Conservation (phyloP, 148 eudicot species). For the Cornus kousa region DNA sequence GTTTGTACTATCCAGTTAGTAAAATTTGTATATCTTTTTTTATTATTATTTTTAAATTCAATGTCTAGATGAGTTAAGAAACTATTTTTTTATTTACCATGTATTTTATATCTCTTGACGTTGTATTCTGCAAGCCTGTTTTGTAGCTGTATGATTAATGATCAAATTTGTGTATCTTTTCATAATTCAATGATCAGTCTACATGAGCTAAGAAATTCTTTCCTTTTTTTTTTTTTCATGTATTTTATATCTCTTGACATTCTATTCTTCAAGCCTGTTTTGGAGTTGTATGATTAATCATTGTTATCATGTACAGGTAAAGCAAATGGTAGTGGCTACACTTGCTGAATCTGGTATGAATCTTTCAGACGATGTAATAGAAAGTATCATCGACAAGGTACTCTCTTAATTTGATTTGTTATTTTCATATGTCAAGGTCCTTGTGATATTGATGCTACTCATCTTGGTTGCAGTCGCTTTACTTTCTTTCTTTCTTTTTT, state of each 20-base stretch:
- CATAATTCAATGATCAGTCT: background rate
- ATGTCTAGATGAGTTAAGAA: background rate
- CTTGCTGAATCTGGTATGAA: constrained; percentile 70
- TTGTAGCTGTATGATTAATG: background rate
- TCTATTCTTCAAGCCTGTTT: background rate
- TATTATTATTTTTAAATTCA: too few relatives aligned
- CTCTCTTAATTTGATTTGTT: constrained; percentile 4
- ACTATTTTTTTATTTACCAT: background rate
- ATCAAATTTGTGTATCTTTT: too few relatives aligned
- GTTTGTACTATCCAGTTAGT: background rate
- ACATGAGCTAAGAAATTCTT: too few relatives aligned
- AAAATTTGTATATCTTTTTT: background rate
- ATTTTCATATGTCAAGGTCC: background rate
- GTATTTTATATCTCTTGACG: background rate
- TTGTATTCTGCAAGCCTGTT: background rate
- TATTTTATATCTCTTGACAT: background rate
- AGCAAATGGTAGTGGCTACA: constrained; percentile 77
- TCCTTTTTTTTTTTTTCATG: too few relatives aligned
- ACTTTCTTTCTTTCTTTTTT: background rate
- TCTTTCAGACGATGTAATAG: constrained; percentile 65
- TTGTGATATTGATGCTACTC: background rate
- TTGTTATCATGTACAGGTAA: constrained; percentile 36
- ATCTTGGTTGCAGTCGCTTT: background rate
- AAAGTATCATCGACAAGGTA: constrained; percentile 71
- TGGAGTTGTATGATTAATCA: background rate